A percentile compares a stretch with the other conserved stretches of the same genome.
phyloP scores from a whole-genome alignment of 2,329 filamentous ascomycete species.

The Pestalotiopsis sp. region DNA sequence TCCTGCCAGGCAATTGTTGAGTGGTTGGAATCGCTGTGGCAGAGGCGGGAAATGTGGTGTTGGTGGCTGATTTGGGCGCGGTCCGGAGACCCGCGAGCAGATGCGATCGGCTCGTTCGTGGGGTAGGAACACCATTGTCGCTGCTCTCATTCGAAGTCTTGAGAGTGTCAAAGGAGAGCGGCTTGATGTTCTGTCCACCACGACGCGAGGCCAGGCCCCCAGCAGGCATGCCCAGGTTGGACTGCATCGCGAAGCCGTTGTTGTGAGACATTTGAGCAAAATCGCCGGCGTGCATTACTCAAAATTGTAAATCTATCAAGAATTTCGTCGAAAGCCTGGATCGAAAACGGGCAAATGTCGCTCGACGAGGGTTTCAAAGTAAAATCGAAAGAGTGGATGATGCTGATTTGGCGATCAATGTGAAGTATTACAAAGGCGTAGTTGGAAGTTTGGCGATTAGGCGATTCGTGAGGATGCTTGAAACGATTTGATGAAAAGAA shows the following conservation, averaged over 20 bases:
- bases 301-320: constrained; percentile 22
- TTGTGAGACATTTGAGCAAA: constrained; percentile 99
- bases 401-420: constrained; percentile 26
- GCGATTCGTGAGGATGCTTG: constrained; percentile 11
- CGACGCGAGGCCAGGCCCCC: constrained; percentile 83
- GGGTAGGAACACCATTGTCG: constrained; percentile 73
- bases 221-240: constrained; percentile 73
- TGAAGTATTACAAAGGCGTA: constrained; percentile 34
- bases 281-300: constrained; percentile 92
- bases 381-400: constrained; percentile 31
- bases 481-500: constrained; percentile 20
- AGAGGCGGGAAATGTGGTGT: constrained; percentile 61
- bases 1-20: constrained; percentile 43
- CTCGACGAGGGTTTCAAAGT: constrained; percentile 13
- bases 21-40: constrained; percentile 40
- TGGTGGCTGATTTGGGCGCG: constrained; percentile 79
- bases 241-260: constrained; percentile 72
- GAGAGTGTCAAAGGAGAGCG: constrained; percentile 74
- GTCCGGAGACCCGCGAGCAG: constrained; percentile 91
- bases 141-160: constrained; percentile 70
- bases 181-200: constrained; percentile 87
- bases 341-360: not conserved
- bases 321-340: constrained; percentile 14
- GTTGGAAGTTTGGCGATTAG: constrained; percentile 23
- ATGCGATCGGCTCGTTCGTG: constrained; percentile 92